Evolutionary conservation across 139 green algal genomes (phyloP), one percentile per base, ranked within the genome.

Genomic region (Micractinium sp.): DNA sequence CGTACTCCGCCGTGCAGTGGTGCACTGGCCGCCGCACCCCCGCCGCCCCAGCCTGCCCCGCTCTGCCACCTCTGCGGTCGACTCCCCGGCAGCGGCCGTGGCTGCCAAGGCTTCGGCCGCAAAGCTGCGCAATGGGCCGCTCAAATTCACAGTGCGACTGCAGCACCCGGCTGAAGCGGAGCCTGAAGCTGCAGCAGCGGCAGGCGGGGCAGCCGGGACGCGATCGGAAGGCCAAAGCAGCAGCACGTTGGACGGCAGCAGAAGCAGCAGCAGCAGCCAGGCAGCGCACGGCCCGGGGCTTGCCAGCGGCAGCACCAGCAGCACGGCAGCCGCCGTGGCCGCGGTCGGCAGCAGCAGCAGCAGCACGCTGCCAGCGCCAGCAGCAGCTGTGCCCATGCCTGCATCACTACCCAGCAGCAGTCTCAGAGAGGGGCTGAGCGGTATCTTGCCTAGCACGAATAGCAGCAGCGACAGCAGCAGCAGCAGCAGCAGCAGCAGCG

Each of bases 1-100:
- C 33, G 73, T 94, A 16, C 86, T 94, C 75, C 81, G 91, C 19
- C 81, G 91, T 27, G 86, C 85, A 1, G 91, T 94, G 35, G 87
- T 94, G 38, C 87, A 92, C 38, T 76, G 93, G 69, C 91, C 91
- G 5, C 60, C 83, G 14, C 38, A 39, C 27, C 83, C 83, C 25
- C 38, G 38, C 39, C 83, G 83, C 39, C 38, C 86, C 47, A 35
- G 61, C 33, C 39, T 82, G n/a, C 66, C 63, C 20, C 36, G 33
- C 35, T 20, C 53, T 19, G 60, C 81, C 0, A 61, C 63, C 3
- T 41, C 78, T 3, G 36, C 12, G 29, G 56, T 91, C 4, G 78
- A 86, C 53, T 89, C 69, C 3, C 89, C 89, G 15, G 89, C 89
- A 12, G 89, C 89, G 3, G 89, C 89, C 3, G 76, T 91, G 53